Evolutionary conservation across 257 asterid species (phyloP), one percentile per base, ranked within the genome.

Genomic region (Plectranthus barbatus): DNA sequence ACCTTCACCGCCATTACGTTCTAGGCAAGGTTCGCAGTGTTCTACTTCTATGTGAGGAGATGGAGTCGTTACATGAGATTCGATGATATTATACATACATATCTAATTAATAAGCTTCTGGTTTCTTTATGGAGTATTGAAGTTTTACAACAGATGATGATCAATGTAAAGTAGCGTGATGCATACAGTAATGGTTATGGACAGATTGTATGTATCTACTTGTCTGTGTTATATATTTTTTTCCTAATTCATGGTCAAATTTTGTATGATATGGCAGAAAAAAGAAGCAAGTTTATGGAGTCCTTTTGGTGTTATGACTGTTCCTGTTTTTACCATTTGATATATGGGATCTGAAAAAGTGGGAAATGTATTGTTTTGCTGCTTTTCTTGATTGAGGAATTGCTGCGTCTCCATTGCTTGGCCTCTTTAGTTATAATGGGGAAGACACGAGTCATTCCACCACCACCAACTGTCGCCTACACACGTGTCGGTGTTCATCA

Each of bases 21-120:
- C 87, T 2, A 76, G 18, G 52, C 95, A 81, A 37, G 95, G 87
- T 9, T 77, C 88, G 46, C 79, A 72, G 73, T 90, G 99, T 53
- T 93, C 99, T 29, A 89, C 93, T 13, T 56, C 83, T 0, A 72
- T 88, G 31, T 91, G 86, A 91, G 20, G 31, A 37, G 11, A 41
- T 1, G 20, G 10, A 6, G 10, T 41, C 18, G 46, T 58, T 56
- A 66, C 59, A n/a, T n/a, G n/a, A 26, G 31, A 26, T 26, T 26
- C 5, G 2, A 51, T 39, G 26, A 13, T 17, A n/a, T 20, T 40
- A 23, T 47, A 37, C 13, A 41, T 41, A 0, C 1, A 10, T 36
- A 36, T 36, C 41, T 36, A 9, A 39, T 9, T 39, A 60, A 58
- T 34, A 66, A 59, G 69, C 13, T 59, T 65, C 39, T 56, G 29